Conservation (phyloP, 129 eudicot genomes). For the Artemisia annua region DNA sequence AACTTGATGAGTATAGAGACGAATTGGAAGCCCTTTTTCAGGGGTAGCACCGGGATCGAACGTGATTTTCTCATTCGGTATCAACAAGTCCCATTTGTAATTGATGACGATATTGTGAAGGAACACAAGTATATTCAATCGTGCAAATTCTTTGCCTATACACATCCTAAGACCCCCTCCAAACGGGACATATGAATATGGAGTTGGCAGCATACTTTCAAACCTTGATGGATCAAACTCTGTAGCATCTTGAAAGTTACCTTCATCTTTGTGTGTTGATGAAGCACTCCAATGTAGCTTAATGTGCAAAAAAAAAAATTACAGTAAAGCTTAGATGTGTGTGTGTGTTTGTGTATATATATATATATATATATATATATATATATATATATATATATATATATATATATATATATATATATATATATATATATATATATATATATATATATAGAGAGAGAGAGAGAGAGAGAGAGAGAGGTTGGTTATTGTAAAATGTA, state of each 20-base stretch:
- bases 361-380: too few species aligned
- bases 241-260: constrained; percentile 24
- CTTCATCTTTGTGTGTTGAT: too few species aligned
- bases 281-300: too few species aligned
- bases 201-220: constrained; percentile 51
- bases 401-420: too few species aligned
- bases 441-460: too few species aligned
- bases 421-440: too few species aligned
- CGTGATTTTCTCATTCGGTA: constrained; percentile 50
- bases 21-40: constrained; percentile 52
- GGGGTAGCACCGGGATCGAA: constrained; percentile 58
- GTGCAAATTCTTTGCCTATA: constrained; percentile 64
- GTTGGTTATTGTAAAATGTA: too few species aligned
- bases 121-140: constrained; percentile 50
- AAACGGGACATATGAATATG: constrained; percentile 50
- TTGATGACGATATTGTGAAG: constrained; percentile 50
- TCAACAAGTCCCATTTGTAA: constrained; percentile 51
- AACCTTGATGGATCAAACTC: constrained; percentile 65
- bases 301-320: too few species aligned
- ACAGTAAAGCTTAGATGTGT: too few species aligned
- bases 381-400: too few species aligned
- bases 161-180: constrained; percentile 80
- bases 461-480: too few species aligned
- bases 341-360: too few species aligned
- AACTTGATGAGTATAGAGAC: constrained; percentile 37